These are phyloP conservation scores for Coprinopsis marcescibilis DNA, from an alignment of 768 basidiomycete genomes.

Conservation along the genomic window DNA sequence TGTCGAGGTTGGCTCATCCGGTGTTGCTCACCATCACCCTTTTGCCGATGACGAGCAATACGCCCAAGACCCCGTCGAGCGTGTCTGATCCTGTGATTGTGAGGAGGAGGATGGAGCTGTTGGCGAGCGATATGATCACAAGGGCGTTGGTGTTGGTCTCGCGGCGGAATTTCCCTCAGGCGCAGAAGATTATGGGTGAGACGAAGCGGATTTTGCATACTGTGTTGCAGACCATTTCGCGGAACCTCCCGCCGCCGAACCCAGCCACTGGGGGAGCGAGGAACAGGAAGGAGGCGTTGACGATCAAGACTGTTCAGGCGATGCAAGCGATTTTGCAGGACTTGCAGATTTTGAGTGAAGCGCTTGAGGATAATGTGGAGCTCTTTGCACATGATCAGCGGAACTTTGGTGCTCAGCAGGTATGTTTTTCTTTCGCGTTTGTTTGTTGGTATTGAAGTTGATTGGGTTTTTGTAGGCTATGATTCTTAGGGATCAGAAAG, in stretches of 20 bases:
- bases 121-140: slow-evolving; percentile 97
- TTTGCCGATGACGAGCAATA: slow-evolving; percentile 47
- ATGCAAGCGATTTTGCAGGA: slow-evolving; percentile 85
- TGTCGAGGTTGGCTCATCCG: slow-evolving; percentile 87
- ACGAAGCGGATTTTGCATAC: slow-evolving; percentile 91
- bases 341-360: slow-evolving; percentile 80
- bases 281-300: slow-evolving; percentile 75
- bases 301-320: slow-evolving; percentile 66
- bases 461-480: slow-evolving; percentile 58
- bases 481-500: slow-evolving; percentile 92
- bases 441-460: not conserved
- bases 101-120: slow-evolving; percentile 91
- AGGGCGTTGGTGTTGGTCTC: slow-evolving; percentile 89
- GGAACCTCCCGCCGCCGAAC: slow-evolving; percentile 58
- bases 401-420: slow-evolving; percentile 97
- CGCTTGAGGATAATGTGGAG: slow-evolving; percentile 85
- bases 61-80: slow-evolving; percentile 36
- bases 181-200: slow-evolving; percentile 84
- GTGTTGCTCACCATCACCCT: slow-evolving; percentile 93
- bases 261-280: slow-evolving; percentile 43
- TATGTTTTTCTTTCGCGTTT: slow-evolving; percentile 26
- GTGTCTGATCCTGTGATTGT: slow-evolving; percentile 85
- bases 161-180: slow-evolving; percentile 84
- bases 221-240: slow-evolving; percentile 79
- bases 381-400: slow-evolving; percentile 90